Conservation (phyloP, 176 grass and related monocot species). For the Puccinellia tenuiflora region DNA sequence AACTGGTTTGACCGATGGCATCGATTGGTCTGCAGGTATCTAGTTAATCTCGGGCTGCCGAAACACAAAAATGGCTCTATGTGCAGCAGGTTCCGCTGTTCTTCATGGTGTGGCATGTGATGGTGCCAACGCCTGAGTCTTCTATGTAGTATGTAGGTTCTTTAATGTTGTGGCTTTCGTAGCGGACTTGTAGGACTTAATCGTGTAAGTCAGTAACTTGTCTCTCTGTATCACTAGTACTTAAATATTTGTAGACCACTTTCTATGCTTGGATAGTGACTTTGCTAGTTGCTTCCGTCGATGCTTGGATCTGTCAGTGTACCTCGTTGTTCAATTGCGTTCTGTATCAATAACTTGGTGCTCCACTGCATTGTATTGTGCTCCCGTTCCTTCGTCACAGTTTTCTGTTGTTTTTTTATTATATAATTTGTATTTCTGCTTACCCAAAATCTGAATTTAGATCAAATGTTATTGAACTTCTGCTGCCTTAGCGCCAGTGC, state of each 20-base stretch:
- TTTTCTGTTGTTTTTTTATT: no score
- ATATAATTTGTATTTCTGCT: no score
- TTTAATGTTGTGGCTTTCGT: not conserved
- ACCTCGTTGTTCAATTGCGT: not conserved
- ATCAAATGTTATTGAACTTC: no score
- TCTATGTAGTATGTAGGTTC: not conserved
- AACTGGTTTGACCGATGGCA: not conserved
- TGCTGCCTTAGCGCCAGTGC: no score
- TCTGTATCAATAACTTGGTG: no score
- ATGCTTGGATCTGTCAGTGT: not conserved
- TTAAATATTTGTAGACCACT: not conserved
- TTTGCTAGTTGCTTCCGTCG: not conserved
- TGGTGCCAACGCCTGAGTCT: not conserved
- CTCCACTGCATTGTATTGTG: no score
- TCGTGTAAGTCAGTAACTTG: not conserved
- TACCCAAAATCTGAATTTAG: no score
- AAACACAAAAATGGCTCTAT: not conserved
- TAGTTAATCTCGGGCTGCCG: not conserved
- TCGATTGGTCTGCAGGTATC: not conserved
- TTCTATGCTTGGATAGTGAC: not conserved
- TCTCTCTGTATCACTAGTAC: not conserved
- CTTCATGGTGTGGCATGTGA: not conserved
- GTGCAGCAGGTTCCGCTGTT: not conserved
- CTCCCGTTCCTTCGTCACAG: no score
- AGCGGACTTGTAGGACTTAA: not conserved